These are phyloP conservation scores for Alternaria novae-zelandiae DNA, from an alignment of 2,329 filamentous ascomycete species.

Conservation along the genomic window DNA sequence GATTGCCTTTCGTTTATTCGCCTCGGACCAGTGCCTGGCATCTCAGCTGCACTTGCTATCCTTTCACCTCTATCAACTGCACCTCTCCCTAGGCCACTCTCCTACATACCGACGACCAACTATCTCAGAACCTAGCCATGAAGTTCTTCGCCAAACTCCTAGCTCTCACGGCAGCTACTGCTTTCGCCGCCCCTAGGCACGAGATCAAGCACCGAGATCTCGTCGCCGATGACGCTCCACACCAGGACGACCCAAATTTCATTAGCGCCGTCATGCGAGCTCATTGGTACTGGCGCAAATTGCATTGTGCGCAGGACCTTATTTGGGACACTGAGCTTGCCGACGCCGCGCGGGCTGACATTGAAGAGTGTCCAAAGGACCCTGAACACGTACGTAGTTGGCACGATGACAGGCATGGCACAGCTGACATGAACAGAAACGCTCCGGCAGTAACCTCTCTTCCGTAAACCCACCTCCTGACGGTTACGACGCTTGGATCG, in stretches of 20 bases:
- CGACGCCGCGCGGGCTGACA: slow-evolving; percentile 30
- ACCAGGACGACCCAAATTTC: slow-evolving; percentile 38
- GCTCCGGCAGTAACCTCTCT: slow-evolving; percentile 44
- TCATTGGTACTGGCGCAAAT: slow-evolving; percentile 46
- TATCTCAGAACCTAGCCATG: slow-evolving; percentile 26
- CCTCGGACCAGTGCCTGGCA: slow-evolving; percentile 17
- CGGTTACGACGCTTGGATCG: slow-evolving; percentile 36
- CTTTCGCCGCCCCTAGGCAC: slow-evolving; percentile 28
- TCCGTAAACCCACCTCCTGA: slow-evolving; percentile 29
- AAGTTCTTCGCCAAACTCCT: slow-evolving; percentile 30
- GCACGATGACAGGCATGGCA: neutral
- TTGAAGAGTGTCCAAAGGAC: slow-evolving; percentile 32
- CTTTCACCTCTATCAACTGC: slow-evolving; percentile 12
- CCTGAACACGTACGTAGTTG: slow-evolving; percentile 35
- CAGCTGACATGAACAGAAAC: slow-evolving; percentile 29
- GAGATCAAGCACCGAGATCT: slow-evolving; percentile 22
- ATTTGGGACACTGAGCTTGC: slow-evolving; percentile 40
- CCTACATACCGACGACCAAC: neutral
- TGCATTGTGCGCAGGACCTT: slow-evolving; percentile 47
- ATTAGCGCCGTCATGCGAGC: slow-evolving; percentile 42
- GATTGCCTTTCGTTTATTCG: slow-evolving; percentile 11
- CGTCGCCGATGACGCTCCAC: slow-evolving; percentile 28
- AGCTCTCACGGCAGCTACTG: slow-evolving; percentile 28
- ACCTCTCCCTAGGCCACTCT: slow-evolving; percentile 2
- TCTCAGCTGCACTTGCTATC: slow-evolving; percentile 24